Evolutionary conservation across 495 filamentous ascomycete genomes (phyloP), one percentile per base, ranked within the genome.

Genomic region (Staphylotrichum tortipilum): DNA sequence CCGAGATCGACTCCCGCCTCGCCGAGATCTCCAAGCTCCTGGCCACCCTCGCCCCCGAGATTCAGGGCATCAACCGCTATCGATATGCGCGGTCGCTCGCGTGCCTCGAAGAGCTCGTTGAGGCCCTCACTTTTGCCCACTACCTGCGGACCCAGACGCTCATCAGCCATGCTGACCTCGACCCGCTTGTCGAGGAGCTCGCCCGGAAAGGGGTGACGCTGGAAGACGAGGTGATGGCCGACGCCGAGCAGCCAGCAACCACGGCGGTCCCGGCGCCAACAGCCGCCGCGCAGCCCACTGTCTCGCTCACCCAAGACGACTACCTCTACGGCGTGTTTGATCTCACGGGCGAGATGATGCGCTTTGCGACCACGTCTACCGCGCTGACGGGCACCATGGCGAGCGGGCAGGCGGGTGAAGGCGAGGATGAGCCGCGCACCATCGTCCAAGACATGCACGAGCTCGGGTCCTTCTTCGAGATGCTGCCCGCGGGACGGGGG

Each of bases 321-420:
- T 97, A 95, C 61, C 57, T 95, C 22, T 84, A 94, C 52, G 92
- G 94, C 5, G 69, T 98, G 7, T 95, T 95, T 56, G 92, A 98
- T 65, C 73, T 96, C 41, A 84, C 85, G 0, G 92, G 92, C 9
- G 92, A 98, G 67, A 76, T 97, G 69, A 98, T 98, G 92, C 77
- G 89, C 24, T 96, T 94, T 66, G 89, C 87, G 0, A 91, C 95
- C 28, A 88, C 86, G 14, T 76, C 78, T 17, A 84, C 88, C 58
- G 85, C 85, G 0, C 80, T 83, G 15, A 74, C 60, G 40, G 82
- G 82, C 15, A 56, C 64, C 21, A 58, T 83, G 42, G 78, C 79
- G 3, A 28, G 47, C 18, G 38, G 40, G 40, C 24, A 18, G 40
- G 40, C n/a, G 8, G 33, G 11, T 7, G 61, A 48, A 3, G 50